Conservation (phyloP, 129 eudicot species). For the Lonicera japonica region DNA sequence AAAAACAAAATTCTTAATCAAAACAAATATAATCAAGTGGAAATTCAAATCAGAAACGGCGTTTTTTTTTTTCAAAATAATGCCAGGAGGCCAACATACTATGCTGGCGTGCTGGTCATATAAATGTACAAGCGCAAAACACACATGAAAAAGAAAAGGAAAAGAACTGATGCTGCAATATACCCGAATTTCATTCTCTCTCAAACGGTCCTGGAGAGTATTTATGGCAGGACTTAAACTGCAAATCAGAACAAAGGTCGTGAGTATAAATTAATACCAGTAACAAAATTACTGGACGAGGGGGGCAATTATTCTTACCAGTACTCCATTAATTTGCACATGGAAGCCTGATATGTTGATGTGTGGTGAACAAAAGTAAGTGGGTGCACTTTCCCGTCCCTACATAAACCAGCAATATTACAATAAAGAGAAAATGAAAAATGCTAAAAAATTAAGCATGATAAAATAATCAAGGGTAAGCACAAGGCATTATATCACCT, state of each 20-base stretch:
- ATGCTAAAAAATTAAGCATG: neutral
- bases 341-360: conserved; percentile 95
- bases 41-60: neutral
- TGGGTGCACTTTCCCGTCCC: conserved; percentile 93
- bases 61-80: neutral
- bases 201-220: conserved; percentile 74
- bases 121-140: neutral
- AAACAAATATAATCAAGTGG: neutral
- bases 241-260: conserved; percentile 22
- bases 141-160: neutral
- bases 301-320: conserved; percentile 47
- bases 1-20: neutral
- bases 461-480: neutral
- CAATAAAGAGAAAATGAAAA: neutral
- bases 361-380: conserved; percentile 89
- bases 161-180: neutral
- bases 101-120: neutral
- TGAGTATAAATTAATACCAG: conserved; percentile 5
- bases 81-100: neutral
- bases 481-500: conserved; percentile 34
- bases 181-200: conserved; percentile 94
- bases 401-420: conserved; percentile 23
- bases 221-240: conserved; percentile 88
- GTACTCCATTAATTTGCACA: conserved; percentile 95
- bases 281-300: conserved; percentile 2